A percentile compares a stretch with the other conserved stretches of the same genome.
phyloP scores from a whole-genome alignment of 1,284 basidiomycete genomes.

The Hypsizygus ulmarius region DNA sequence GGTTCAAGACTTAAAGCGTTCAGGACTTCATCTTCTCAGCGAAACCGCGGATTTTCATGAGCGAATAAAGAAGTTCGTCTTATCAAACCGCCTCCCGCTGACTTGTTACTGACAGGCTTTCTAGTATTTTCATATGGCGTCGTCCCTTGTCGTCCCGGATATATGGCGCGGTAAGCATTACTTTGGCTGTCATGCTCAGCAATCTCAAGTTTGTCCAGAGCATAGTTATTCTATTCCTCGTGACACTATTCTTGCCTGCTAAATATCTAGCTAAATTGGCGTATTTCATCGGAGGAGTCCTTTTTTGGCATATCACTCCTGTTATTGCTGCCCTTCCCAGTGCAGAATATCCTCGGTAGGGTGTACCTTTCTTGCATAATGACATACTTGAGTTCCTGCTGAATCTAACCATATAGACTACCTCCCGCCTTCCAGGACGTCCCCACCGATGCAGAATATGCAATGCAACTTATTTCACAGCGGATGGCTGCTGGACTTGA shows the following conservation, averaged over 20 bases:
- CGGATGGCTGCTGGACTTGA: constrained; percentile 55
- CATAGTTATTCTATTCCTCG: constrained; percentile 35
- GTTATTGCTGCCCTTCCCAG: constrained; percentile 50
- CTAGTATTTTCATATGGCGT: constrained; percentile 65
- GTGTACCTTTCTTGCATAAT: constrained; percentile 1
- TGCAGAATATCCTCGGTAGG: constrained; percentile 45
- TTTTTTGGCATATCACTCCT: constrained; percentile 67
- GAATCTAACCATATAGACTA: constrained; percentile 31
- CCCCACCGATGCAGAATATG: constrained; percentile 66
- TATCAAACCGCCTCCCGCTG: not conserved
- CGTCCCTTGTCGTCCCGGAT: constrained; percentile 45
- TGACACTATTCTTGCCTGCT: constrained; percentile 46
- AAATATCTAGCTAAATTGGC: constrained; percentile 47
- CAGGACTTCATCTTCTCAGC: constrained; percentile 40
- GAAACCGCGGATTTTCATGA: constrained; percentile 63
- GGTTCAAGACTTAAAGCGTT: constrained; percentile 43
- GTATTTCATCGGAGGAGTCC: constrained; percentile 45
- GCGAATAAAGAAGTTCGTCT: constrained; percentile 60
- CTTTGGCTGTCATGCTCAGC: constrained; percentile 4
- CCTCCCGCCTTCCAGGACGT: constrained; percentile 48
- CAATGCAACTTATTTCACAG: constrained; percentile 64
- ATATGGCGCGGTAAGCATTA: constrained; percentile 45
- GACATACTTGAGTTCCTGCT: not conserved
- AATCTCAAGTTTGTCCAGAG: constrained; percentile 24
- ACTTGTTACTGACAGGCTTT: constrained; percentile 6